Percentiles rank a stretch among this genome's conserved stretches.
These are phyloP conservation scores for Rhizopogon roseolus DNA, from an alignment of 768 basidiomycete species.

Conservation along the genomic window DNA sequence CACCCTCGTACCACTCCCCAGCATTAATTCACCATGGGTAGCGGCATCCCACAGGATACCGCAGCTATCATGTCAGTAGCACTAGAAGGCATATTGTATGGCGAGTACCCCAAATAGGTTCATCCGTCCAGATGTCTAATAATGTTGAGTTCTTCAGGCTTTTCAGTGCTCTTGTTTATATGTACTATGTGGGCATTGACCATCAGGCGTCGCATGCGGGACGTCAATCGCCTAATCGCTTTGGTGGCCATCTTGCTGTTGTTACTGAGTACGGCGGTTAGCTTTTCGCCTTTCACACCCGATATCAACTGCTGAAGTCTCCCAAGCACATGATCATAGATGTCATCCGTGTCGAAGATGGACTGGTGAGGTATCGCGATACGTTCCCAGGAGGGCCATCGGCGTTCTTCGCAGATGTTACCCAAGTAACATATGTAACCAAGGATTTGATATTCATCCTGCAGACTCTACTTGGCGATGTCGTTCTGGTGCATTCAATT, in stretches of 20 bases:
- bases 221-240: neutral
- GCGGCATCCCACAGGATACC: neutral
- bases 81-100: neutral
- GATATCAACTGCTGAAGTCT: neutral
- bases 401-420: constrained; percentile 17
- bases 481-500: neutral
- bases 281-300: neutral
- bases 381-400: constrained; percentile 14
- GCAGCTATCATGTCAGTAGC: neutral
- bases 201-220: neutral
- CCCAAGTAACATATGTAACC: constrained; percentile 18
- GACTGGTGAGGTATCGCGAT: constrained; percentile 14
- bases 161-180: neutral
- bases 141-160: neutral
- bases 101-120: neutral
- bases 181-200: neutral
- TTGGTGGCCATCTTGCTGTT: neutral
- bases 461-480: constrained; percentile 7
- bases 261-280: neutral
- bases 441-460: constrained; percentile 15
- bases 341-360: constrained; percentile 12
- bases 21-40: neutral
- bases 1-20: neutral
- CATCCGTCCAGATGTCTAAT: neutral
- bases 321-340: constrained; percentile 1